phyloP scores from a whole-genome alignment of 2,329 filamentous ascomycete species.

The Fusarium acutatum region DNA sequence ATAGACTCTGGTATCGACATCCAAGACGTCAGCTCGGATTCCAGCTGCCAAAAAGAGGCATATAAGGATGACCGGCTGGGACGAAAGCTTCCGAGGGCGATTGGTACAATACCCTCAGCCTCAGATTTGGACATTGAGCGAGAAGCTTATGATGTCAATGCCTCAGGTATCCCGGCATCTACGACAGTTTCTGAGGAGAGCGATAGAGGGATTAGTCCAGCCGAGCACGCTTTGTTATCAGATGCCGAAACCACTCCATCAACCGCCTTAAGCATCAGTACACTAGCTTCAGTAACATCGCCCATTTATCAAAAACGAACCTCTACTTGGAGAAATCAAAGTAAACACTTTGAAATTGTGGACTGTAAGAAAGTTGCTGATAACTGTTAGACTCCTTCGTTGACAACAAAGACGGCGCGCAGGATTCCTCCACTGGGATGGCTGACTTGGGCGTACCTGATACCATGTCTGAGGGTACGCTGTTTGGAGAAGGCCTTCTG shows the following conservation, averaged over 20 bases:
- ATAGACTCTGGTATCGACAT: not conserved
- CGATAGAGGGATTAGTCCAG: not conserved
- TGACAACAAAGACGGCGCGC: too few species aligned
- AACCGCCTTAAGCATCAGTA: not conserved
- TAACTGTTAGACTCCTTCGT: too few species aligned
- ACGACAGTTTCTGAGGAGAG: not conserved
- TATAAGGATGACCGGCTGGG: not conserved
- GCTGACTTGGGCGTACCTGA: too few species aligned
- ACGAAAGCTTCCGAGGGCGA: not conserved
- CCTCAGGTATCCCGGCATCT: not conserved
- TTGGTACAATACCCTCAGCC: not conserved
- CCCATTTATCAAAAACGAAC: too few species aligned
- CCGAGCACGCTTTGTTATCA: not conserved
- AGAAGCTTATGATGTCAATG: not conserved
- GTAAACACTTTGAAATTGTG: too few species aligned
- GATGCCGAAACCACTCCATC: too few species aligned
- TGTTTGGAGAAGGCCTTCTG: too few species aligned
- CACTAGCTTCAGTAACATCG: not conserved
- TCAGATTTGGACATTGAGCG: not conserved
- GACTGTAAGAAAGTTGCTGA: too few species aligned
- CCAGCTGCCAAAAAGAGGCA: accelerated
- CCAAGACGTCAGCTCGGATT: not conserved
- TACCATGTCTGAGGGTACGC: too few species aligned
- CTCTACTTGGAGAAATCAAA: too few species aligned
- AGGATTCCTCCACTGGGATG: too few species aligned